Evolutionary conservation across 2,329 filamentous ascomycete genomes (phyloP), one percentile per base, ranked within the genome.

Genomic region (Botrytis paeoniae): DNA sequence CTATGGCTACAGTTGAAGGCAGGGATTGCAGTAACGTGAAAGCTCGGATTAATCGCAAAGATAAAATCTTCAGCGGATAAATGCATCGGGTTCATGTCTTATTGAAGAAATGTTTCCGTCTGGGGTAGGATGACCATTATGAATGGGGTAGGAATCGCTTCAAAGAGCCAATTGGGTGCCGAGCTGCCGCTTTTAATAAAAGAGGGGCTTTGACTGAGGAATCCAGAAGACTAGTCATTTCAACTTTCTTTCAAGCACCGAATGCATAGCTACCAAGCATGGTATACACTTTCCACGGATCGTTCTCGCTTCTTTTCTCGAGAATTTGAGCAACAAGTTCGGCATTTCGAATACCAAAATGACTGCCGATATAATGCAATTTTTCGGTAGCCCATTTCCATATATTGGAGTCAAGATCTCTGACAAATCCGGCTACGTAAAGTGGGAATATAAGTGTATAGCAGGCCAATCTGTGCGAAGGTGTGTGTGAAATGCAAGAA

Each of bases 231-330:
- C 25, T 8, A n/a, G 43, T 22, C 20, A 29, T 8, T 8, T 43
- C 25, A 61, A 29, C 10, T 39, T n/a, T 29, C 9, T 25, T 10
- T 75, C 66, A 75, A 32, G 65, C 68, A 16, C 62, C 61, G 22
- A 75, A 75, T 4, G 75, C 73, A 62, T 76, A 75, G 57, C 75
- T 73, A 22, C 75, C 75, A 57, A 76, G 73, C 71, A 74, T 63
- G 10, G 71, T 51, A 62, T 76, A 76, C 4, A 76, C 41, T 43
- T 57, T 68, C 72, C 70, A 75, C 29, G 73, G 59, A 54, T 62
- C 41, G 9, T 37, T 10, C n/a, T 75, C 57, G 14, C 9, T 65
- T 41, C 32, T 60, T 10, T 39, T 22, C 25, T 74, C 69, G 8
- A 76, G 57, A 20, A 74, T 69, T 48, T 73, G 69, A 35, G 70